Evolutionary conservation across 1,284 basidiomycete species (phyloP), one percentile per base, ranked within the genome.

Genomic region (Cryptococcus sp.): DNA sequence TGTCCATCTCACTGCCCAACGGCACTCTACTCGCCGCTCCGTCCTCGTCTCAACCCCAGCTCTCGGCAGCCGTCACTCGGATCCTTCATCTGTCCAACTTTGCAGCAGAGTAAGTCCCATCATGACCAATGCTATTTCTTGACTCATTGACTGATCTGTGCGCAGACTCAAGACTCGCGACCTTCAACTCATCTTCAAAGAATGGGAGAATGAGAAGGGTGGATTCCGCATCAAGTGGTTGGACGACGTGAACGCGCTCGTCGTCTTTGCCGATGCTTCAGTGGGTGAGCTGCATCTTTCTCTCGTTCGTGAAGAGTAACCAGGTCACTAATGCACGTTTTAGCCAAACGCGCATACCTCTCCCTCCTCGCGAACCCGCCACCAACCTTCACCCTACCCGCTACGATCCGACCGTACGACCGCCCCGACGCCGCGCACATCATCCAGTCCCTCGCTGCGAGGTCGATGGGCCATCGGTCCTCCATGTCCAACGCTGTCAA

Each of bases 201-300:
- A 93, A 46, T 98, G 90, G 85, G 93, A 97, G 71, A 84, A 82
- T 61, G 83, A 87, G 48, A 87, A 84, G 60, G 93, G 93, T 41
- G 95, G 94, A 19, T 97, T 96, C 83, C 92, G 93, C 83, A 96
- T 99, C 79, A 99, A 99, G 79, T 99, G 95, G 95, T 86, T 88
- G 68, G 93, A 99, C 79, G 95, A 99, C 78, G 93, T 91, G 48
- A 94, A 90, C 73, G 90, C 95, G 46, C 82, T 96, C 72, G 89
- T 98, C 72, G 93, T 99, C 64, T 99, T 99, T 77, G 85, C 86
- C 45, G 83, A 85, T 63, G 75, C 84, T 11, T 71, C 72, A 35
- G 72, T 79, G 23, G 82, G 82, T 83, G 59, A 66, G 81, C 76
- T 4, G 3, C 17, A 20, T 40, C 17, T 19, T 23, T 35, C 11